Base-by-base conservation (phyloP, 768 basidiomycete species). In the Russula compacta region DNA sequence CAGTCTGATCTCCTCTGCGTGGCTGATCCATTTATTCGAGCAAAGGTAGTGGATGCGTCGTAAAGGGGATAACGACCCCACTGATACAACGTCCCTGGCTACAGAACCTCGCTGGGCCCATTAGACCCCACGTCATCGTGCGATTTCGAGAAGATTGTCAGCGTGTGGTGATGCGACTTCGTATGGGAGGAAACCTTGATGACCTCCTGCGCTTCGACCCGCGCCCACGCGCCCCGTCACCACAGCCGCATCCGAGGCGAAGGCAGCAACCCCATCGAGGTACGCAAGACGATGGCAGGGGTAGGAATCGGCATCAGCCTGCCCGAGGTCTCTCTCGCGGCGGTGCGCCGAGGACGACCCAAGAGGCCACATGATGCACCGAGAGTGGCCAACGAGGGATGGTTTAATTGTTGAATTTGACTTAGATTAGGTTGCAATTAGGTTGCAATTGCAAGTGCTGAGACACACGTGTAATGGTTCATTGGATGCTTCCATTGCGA, bases 1-100 rank as follows among this genome's bases (percentile, higher is more conserved):
- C 32, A 60, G 39, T 61, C 51, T 9, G 42, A 66, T 6, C 19
- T 57, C 6, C 65, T 71, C 43, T 69, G 67, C 58, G 72, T 78
- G 44, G 68, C 69, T 29, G 78, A 78, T 65, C 78, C 78, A 0
- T 79, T 79, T 66, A 71, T 77, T 50, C 67, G 60, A 19, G 67
- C 60, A 38, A 78, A 75, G 73, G 78, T 76, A 39, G 32, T 24
- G 51, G 42, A 64, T 51, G 14, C 15, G 3, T 48, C 32, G 19
- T 43, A 21, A 7, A 24, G 9, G 32, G 19, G 46, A 40, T 39
- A 15, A 19, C 19, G 33, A 14, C 19, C 10, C 6, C 17, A 43
- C 44, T 46, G 24, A 42, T 19, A 12, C 49, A n/a, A 47, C n/a
- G 6, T 29, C 36, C 19, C 38, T 29, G 38, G 46, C 7, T 2